Base-by-base conservation (phyloP, 805 yeast genomes). In the Schizosaccharomyces lindneri region DNA sequence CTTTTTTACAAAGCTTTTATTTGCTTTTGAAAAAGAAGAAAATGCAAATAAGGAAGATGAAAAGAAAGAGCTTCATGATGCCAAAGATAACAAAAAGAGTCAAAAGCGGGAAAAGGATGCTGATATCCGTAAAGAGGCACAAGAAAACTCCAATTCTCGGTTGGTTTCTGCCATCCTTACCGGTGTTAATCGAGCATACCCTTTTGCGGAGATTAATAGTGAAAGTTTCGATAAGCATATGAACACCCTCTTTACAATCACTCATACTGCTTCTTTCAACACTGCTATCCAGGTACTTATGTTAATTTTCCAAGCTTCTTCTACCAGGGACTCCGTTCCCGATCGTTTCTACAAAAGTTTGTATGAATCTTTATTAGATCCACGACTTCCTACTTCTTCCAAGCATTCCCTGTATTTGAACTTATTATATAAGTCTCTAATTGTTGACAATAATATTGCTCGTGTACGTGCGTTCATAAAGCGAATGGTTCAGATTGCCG, bases 101-200 rank as follows among this genome's bases (percentile, higher is more conserved):
- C 79, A 78, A 63, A 67, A 87, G n/a, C 73, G 27, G 70, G 73
- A 6, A 73, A 75, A 73, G 19, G 75, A 71, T 48, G 69, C 71
- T 41, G 68, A 69, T 2, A 71, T 69, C 11, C 68, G 71, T 48
- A 67, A 66, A 41, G 67, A 70, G 7, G 67, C 70, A 4, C 73
- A 73, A 60, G 73, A 74, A 32, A 73, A 74, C 69, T 76, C 83
- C 67, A 85, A 83, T 67, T 78, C 94, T 55, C 86, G 85, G 68
- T 73, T 90, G 66, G 87, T 90, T 67, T 82, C 95, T 36, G 96
- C 96, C 17, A 78, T 93, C 62, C 78, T 93, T 65, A 87, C 98
- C 0, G 98, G 98, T 66, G 79, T 93, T 63, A 93, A 93, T 71
- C 85, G 98, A 73, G 89, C 97, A 0, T 90, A 87, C 77, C 97